Evolutionary conservation across 1,284 basidiomycete genomes (phyloP), one percentile per base, ranked within the genome.

Genomic region (Crucibulum parvulum): DNA sequence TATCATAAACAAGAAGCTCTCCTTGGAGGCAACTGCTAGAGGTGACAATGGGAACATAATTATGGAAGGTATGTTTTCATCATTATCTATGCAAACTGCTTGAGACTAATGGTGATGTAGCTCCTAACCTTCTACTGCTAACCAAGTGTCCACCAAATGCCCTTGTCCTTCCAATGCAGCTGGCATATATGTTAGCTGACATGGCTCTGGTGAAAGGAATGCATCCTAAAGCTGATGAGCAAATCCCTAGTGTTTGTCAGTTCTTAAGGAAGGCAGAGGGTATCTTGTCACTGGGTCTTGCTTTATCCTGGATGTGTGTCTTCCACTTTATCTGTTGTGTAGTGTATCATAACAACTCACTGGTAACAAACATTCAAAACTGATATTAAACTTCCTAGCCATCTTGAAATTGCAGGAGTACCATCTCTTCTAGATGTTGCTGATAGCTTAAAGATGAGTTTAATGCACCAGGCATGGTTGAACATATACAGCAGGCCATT

Each of bases 231-330:
- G 51, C 58, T 56, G 58, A 46, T 55, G 43, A 58, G 8, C 15
- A 36, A 6, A 35, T 51, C 9, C 10, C 18, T 7, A 62, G 63
- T 35, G 62, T 55, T 63, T 84, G 80, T 58, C 65, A n/a, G n/a
- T n/a, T n/a, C n/a, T n/a, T 90, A 62, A 83, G 79, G 70, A 84
- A 83, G 60, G 81, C 78, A n/a, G 86, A 84, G 65, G 89, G 89
- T 1, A 71, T 86, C 15, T 82, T 85, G 60, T 79, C 88, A 10
- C 76, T 91, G 7, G 81, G 82, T 38, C 76, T 91, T 24, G 80
- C 84, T 50, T 74, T 92, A 51, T 87, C 87, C n/a, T 92, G 90
- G 90, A 81, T 84, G 90, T 90, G 55, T 43, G 75, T 70, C n/a
- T 41, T 43, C 31, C 56, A 41, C 31, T 43, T 55, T n/a, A n/a